Evolutionary conservation across 2,329 filamentous ascomycete genomes (phyloP), one percentile per base, ranked within the genome.

Genomic region (Alternaria gaisen): DNA sequence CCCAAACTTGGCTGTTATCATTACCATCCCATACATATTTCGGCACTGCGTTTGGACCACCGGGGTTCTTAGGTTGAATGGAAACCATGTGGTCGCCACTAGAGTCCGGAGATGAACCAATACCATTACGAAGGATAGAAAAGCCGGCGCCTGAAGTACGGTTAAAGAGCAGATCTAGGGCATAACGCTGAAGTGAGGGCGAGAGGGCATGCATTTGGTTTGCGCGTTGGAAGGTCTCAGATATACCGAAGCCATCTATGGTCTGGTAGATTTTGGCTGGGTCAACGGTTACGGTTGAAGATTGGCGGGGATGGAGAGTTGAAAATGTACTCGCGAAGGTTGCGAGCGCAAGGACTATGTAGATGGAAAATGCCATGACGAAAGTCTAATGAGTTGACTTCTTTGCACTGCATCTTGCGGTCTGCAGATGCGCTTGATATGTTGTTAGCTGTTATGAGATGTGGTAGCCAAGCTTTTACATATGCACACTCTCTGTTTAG

Each of bases 1-100:
- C 77, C 79, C 81, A 86, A 11, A 87, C 77, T 72, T 87, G 85
- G 8, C 81, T 81, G 28, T 72, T 74, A 51, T 75, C 72, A 43
- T 74, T 72, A 14, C 68, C 68, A 46, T 74, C 72, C 71, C 72
- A 75, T 5, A 70, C 60, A 51, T 75, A 75, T 30, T 72, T 69
- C 12, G 72, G 71, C 4, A 56, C 22, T 12, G 71, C 69, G 20
- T 47, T 68, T 1, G 73, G 72, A 1, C 69, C 62, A 11, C 71
- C 72, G 1, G 73, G 73, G 22, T 50, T 68, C 34, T 68, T 70
- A 2, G 73, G 73, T 44, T 69, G 67, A 44, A 75, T 74, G 4
- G 68, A 69, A 16, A 71, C 65, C 73, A 75, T 75, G 41, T 74
- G 68, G 67, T 83, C 81, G 14, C 76, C 79, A 61, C 72, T 77